Conservation (phyloP, 1,139 yeast genomes). For the Zygotorulaspora mrakii region DNA sequence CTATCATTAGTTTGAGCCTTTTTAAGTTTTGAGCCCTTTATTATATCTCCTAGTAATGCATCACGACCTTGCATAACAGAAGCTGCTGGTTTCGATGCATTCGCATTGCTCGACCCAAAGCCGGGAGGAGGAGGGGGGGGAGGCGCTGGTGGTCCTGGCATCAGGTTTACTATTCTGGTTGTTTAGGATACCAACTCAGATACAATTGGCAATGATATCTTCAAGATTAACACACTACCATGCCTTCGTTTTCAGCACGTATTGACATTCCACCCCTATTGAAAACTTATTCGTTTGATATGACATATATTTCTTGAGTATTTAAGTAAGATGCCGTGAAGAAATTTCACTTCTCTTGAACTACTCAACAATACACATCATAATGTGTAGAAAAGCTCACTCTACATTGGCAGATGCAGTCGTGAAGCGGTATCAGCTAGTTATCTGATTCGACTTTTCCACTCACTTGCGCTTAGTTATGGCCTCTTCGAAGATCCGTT, state of each 20-base stretch:
- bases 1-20: constrained; percentile 74
- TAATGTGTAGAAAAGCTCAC: no score
- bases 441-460: constrained; percentile 5
- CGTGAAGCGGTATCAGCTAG: constrained; percentile 5
- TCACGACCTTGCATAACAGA: constrained; percentile 50
- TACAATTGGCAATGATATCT: not conserved
- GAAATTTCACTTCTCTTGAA: no score
- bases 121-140: constrained; percentile 35
- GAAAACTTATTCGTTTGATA: no score
- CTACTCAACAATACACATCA: no score
- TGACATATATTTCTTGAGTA: no score
- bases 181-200: not conserved
- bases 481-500: constrained; percentile 72
- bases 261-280: no score
- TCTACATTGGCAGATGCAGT: no score
- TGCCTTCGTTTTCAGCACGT: no score
- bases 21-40: constrained; percentile 71
- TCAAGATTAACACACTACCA: no score
- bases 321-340: no score
- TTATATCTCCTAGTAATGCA: constrained; percentile 81
- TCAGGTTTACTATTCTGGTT: constrained; percentile 3
- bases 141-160: constrained; percentile 36
- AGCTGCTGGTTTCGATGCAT: constrained; percentile 26
- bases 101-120: constrained; percentile 15
- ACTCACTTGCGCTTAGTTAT: not conserved